Evolutionary conservation across 75 land plant genomes (phyloP).

Genomic region (Cupressus sempervirens): DNA sequence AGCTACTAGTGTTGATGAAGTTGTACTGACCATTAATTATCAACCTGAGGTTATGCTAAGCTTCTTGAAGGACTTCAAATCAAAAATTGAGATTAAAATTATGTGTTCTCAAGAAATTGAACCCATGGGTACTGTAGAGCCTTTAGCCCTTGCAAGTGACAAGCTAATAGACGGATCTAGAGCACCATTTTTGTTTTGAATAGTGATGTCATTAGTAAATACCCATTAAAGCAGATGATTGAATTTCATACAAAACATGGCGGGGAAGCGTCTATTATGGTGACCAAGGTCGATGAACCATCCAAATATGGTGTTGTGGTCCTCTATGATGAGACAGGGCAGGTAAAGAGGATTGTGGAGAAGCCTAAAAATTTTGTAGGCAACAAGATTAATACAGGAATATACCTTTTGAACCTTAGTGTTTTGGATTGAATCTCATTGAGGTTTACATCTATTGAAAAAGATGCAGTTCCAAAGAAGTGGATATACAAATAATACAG

Average conservation of each 20-base stretch:
- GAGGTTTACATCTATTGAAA: constrained; percentile 87
- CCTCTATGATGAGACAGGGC: constrained; percentile 66
- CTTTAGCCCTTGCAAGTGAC: constrained; percentile 84
- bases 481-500: no score
- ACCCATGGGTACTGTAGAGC: constrained; percentile 96
- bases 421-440: constrained; percentile 62
- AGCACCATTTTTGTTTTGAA: constrained; percentile 87
- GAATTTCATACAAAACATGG: constrained; percentile 83
- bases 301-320: constrained; percentile 93
- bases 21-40: constrained; percentile 86
- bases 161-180: constrained; percentile 76
- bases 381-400: constrained; percentile 93
- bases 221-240: constrained; percentile 79
- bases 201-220: constrained; percentile 95
- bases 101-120: constrained; percentile 91
- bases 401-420: constrained; percentile 73
- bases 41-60: constrained; percentile 96
- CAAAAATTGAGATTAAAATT: constrained; percentile 78
- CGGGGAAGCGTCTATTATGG: constrained; percentile 96
- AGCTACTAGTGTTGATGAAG: constrained; percentile 80
- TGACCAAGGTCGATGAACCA: constrained; percentile 96
- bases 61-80: constrained; percentile 83
- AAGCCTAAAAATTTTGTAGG: constrained; percentile 84
- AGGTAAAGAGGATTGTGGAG: constrained; percentile 80
- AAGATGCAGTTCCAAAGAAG: constrained; percentile 79